These are phyloP conservation scores for Fallopia convolvulus DNA, from an alignment of 148 eudicot species.

Conservation along the genomic window DNA sequence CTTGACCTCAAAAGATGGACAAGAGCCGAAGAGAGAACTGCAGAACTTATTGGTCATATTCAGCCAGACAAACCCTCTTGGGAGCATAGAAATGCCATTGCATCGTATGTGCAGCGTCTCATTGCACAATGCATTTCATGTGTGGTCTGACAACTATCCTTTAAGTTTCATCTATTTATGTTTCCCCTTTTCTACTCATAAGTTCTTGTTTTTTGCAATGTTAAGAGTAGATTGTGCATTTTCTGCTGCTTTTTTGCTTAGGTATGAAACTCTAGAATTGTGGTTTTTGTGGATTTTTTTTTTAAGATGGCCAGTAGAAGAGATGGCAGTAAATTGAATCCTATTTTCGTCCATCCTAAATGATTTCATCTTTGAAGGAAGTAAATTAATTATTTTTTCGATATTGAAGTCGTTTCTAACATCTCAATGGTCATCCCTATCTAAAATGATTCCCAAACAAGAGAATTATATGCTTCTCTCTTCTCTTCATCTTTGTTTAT, in stretches of 20 bases:
- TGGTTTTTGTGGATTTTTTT: not conserved
- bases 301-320: not conserved
- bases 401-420: not conserved
- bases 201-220: not conserved
- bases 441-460: not conserved
- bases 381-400: not conserved
- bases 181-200: not conserved
- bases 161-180: not conserved
- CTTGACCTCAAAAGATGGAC: slow-evolving; percentile 42
- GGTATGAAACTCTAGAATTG: not conserved
- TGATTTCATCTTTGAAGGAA: not conserved
- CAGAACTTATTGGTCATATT: slow-evolving; percentile 49
- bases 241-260: not conserved
- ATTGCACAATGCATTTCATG: slow-evolving; percentile 20
- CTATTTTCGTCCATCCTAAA: not conserved
- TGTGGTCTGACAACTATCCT: slow-evolving; percentile 12
- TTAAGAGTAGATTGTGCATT: not conserved
- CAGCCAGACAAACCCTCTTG: slow-evolving; percentile 45
- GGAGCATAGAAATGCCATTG: slow-evolving; percentile 47
- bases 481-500: not conserved
- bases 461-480: not conserved
- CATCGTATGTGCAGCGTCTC: slow-evolving; percentile 47
- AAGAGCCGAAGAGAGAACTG: slow-evolving; percentile 52
- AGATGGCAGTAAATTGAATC: not conserved
- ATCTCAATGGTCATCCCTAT: not conserved